Evolutionary conservation across 169 alveolate species (phyloP), one percentile per base, ranked within the genome.

Genomic region (Plasmodium berghei): DNA sequence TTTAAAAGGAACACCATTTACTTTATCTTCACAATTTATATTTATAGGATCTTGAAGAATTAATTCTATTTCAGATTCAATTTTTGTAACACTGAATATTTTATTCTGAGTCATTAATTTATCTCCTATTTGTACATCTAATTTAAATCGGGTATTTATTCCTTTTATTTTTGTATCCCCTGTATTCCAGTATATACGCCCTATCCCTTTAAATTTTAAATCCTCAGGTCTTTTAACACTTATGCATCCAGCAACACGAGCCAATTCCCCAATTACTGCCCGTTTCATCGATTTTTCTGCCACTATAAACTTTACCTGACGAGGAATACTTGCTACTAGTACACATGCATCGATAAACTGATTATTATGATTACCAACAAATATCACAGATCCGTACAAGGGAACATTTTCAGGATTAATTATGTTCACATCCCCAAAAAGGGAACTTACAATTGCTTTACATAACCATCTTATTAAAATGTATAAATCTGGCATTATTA

Each of bases 361-460:
- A 89, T 96, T 96, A 94, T 96, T 96, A 88, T 96, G 98, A 77
- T 96, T 96, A 6, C 98, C 98, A 45, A 96, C 98, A 85, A 96
- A 94, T 48, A 96, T 94, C 61, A 95, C 97, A 22, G 97, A 97
- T 9, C 97, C 97, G 70, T 92, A 95, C 40, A 96, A 95, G 5
- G 98, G 98, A 6, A 96, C 95, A 49, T 98, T 93, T 88, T 96
- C 98, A 28, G 93, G 96, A 62, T 96, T 93, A 28, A 96, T 93
- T 45, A 96, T 93, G 24, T 95, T 95, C 69, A 96, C 96, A 55
- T 80, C 90, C 56, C 90, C 74, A 26, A 80, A 80, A 18, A 80
- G 72, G 70, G 90, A 80, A n/a, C 72, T 80, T 55, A 80, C 83
- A 20, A 80, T 80, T 55, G 83, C 90, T 67, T 67, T 80, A 26